Conservation (phyloP, 257 asterid genomes). For the Fraxinus quadrangulata region DNA sequence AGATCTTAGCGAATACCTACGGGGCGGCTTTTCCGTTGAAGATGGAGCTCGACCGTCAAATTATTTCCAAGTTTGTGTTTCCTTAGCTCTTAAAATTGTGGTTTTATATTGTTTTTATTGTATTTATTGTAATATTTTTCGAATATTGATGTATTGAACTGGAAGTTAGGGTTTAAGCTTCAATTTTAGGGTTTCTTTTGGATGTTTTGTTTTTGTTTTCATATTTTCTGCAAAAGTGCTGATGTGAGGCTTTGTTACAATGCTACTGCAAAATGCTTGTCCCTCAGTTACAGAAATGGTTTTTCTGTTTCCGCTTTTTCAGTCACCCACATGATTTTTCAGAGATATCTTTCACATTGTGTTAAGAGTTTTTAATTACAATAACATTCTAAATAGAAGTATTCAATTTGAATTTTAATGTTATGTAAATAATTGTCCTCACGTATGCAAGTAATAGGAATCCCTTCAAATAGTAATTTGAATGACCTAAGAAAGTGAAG, state of each 20-base stretch:
- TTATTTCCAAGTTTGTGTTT: constrained; percentile 58
- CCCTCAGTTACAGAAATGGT: neutral
- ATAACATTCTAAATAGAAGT: neutral
- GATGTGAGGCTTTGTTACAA: no score
- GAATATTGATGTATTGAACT: constrained; percentile 7
- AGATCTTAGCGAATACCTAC: constrained; percentile 47
- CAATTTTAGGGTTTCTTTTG: constrained; percentile 3
- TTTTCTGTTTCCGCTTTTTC: neutral
- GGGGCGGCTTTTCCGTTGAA: constrained; percentile 75
- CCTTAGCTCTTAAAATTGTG: neutral
- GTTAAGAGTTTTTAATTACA: neutral
- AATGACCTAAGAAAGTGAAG: neutral
- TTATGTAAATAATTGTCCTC: neutral
- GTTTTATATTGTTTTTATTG: neutral
- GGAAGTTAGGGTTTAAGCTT: constrained; percentile 28
- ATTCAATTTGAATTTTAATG: neutral
- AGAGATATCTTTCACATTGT: neutral
- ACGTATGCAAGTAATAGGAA: neutral
- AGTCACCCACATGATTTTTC: neutral
- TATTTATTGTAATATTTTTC: constrained; percentile 10
- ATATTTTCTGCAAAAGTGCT: neutral
- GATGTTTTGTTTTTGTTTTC: constrained; percentile 16
- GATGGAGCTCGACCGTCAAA: constrained; percentile 73
- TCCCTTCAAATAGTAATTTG: neutral
- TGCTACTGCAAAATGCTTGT: no score